phyloP scores from a whole-genome alignment of 192 early-diverging fungal species.

The Coemansia sp. region DNA sequence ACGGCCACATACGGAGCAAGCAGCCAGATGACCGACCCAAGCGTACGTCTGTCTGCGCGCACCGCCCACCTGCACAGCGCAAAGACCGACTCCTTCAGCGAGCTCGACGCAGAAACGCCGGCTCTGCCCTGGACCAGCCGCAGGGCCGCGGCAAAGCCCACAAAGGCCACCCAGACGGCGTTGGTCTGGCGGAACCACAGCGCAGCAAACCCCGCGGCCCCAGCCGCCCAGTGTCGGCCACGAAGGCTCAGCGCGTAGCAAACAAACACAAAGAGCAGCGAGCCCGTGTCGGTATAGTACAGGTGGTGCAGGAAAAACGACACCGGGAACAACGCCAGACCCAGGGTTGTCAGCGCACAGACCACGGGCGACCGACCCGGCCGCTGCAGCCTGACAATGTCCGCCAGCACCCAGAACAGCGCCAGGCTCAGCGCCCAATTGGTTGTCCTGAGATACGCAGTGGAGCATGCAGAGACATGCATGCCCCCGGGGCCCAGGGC shows the following conservation, averaged over 20 bases:
- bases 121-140: conserved; percentile 1
- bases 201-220: conserved; percentile 56
- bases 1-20: conserved; percentile 19
- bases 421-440: conserved; percentile 66
- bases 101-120: not conserved
- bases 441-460: conserved; percentile 54
- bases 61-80: not conserved
- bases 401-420: conserved; percentile 51
- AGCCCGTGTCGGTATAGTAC: conserved; percentile 91
- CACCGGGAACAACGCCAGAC: conserved; percentile 70
- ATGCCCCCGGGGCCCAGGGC: not conserved
- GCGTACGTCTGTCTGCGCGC: not conserved
- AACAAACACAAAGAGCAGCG: conserved; percentile 73
- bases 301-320: conserved; percentile 81
- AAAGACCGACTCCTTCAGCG: not conserved
- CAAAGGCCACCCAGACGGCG: conserved; percentile 79
- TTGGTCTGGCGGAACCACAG: conserved; percentile 90
- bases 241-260: conserved; percentile 59
- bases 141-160: conserved; percentile 33
- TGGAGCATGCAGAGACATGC: conserved; percentile 50
- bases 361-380: not conserved
- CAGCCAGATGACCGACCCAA: not conserved
- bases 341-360: conserved; percentile 36
- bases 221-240: conserved; percentile 53
- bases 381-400: conserved; percentile 36